Conservation (phyloP, 1,284 basidiomycete genomes). For the Heterobasidion parviporum region DNA sequence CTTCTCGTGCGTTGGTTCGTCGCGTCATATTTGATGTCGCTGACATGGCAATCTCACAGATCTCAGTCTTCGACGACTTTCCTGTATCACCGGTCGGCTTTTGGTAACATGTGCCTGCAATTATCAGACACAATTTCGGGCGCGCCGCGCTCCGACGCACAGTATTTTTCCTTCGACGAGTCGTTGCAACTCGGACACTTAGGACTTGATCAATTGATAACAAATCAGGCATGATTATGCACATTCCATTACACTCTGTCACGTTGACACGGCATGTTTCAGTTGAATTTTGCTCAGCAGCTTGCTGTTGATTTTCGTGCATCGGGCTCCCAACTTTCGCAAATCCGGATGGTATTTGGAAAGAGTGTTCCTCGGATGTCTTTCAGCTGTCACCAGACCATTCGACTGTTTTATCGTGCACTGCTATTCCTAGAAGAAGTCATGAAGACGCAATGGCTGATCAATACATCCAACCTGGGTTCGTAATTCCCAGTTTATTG, state of each 20-base stretch:
- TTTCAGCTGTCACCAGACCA: too few relatives aligned
- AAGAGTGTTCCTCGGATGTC: too few relatives aligned
- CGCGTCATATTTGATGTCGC: too few relatives aligned
- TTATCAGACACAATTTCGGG: not conserved
- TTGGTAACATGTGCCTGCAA: not conserved
- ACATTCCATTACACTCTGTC: not conserved
- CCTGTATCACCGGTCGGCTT: not conserved
- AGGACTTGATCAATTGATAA: not conserved
- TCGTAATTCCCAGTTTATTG: not conserved
- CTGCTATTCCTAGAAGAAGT: not conserved
- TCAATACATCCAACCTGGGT: not conserved
- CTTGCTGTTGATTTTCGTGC: constrained; percentile 7
- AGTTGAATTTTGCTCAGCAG: constrained; percentile 11
- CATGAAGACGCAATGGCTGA: too few relatives aligned
- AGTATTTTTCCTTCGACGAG: not conserved
- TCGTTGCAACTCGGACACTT: too few relatives aligned
- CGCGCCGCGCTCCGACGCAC: not conserved
- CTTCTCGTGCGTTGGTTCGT: not conserved
- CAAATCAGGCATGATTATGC: not conserved
- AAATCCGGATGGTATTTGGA: too few relatives aligned
- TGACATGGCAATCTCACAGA: not conserved
- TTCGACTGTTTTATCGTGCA: not conserved
- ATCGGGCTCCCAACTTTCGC: constrained; percentile 4
- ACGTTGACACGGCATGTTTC: not conserved
- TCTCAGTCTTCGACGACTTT: not conserved